These are phyloP conservation scores for Hortiboletus rubellus DNA, from an alignment of 1,284 basidiomycete genomes.

Conservation along the genomic window DNA sequence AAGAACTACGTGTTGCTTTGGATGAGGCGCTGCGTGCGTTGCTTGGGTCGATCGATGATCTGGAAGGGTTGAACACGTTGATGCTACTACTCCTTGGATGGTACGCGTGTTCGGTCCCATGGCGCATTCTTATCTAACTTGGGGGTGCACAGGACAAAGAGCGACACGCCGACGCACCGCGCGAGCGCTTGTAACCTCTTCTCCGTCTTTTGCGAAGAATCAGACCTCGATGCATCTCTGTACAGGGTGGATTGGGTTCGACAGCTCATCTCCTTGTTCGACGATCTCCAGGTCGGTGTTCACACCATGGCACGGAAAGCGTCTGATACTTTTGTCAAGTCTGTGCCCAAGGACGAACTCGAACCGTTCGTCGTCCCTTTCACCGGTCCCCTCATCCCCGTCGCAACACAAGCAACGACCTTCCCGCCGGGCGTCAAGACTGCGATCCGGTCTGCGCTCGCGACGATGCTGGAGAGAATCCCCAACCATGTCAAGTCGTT, in stretches of 20 bases:
- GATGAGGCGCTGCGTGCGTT: conserved; percentile 74
- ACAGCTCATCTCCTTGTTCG: conserved; percentile 85
- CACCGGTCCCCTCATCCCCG: conserved; percentile 94
- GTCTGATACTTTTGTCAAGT: conserved; percentile 88
- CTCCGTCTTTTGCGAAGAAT: conserved; percentile 78
- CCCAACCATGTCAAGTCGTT: conserved; percentile 94
- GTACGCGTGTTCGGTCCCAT: conserved; percentile 40
- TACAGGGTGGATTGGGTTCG: conserved; percentile 96
- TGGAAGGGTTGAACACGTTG: conserved; percentile 84
- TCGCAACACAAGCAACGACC: conserved; percentile 83
- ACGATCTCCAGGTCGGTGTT: conserved; percentile 75
- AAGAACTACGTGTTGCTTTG: conserved; percentile 74
- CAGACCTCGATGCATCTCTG: conserved; percentile 74
- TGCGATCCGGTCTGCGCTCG: conserved; percentile 82
- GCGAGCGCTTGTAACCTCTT: conserved; percentile 81
- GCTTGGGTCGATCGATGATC: conserved; percentile 76
- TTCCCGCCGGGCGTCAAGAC: conserved; percentile 91
- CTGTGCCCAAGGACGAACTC: conserved; percentile 89
- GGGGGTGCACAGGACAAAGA: conserved; percentile 70
- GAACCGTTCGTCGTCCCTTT: conserved; percentile 96
- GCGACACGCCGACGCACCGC: conserved; percentile 67
- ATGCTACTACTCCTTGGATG: conserved; percentile 91
- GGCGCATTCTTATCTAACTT: neutral
- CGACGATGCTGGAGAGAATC: conserved; percentile 80
- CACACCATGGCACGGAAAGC: conserved; percentile 84